Evolutionary conservation across 129 eudicot genomes (phyloP).

Genomic region (sunflower (Helianthus annuus)): HanXRQr2.0-SUNRISE NC_035438.2:28164025-28164524

Average conservation of each 20-base stretch:
- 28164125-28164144: slow-evolving; percentile 89
- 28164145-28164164: slow-evolving; percentile 74
- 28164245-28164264: slow-evolving; percentile 80
- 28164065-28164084: slow-evolving; percentile 94
- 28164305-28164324: slow-evolving; percentile 53
- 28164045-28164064: slow-evolving; percentile 95
- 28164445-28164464: slow-evolving; percentile 78
- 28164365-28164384: slow-evolving; percentile 69
- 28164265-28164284: slow-evolving; percentile 81
- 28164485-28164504: slow-evolving; percentile 77
- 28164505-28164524: slow-evolving; percentile 86
- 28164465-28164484: slow-evolving; percentile 83
- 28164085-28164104: slow-evolving; percentile 87
- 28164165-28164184: slow-evolving; percentile 84
- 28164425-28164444: slow-evolving; percentile 79
- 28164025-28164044: neutral
- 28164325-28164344: slow-evolving; percentile 62
- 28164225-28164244: slow-evolving; percentile 66
- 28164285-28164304: slow-evolving; percentile 54
- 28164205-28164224: slow-evolving; percentile 75
- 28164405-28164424: slow-evolving; percentile 81
- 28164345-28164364: slow-evolving; percentile 62
- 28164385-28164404: slow-evolving; percentile 57
- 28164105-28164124: slow-evolving; percentile 88
- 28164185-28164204: slow-evolving; percentile 63